Percentiles rank a stretch among this genome's conserved stretches.
phyloP scores from a whole-genome alignment of 257 asterid species.

The Eucommia ulmoides region DNA sequence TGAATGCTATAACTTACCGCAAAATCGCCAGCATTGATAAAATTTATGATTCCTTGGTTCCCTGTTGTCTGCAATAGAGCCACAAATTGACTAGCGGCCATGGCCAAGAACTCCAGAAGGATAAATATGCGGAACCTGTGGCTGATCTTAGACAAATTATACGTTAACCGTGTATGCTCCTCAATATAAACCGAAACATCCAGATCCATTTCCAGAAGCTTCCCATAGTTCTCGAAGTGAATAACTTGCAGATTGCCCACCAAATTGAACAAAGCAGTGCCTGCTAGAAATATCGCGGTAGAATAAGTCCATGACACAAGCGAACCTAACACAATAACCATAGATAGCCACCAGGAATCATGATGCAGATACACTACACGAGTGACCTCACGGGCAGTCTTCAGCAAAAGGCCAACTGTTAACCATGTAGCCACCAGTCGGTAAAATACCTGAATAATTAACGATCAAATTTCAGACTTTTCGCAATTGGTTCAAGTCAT shows the following conservation, averaged over 20 bases:
- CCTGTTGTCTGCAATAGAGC: constrained; percentile 61
- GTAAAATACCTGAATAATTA: no score
- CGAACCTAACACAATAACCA: constrained; percentile 34
- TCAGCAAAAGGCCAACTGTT: constrained; percentile 54
- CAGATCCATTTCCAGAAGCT: constrained; percentile 57
- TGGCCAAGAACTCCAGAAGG: constrained; percentile 55
- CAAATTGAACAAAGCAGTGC: constrained; percentile 49
- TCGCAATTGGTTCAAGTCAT: no score
- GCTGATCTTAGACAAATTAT: constrained; percentile 70
- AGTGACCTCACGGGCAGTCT: constrained; percentile 53
- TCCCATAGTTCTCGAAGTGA: constrained; percentile 73
- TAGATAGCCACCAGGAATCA: constrained; percentile 60
- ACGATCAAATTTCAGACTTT: no score
- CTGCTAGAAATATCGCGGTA: constrained; percentile 40
- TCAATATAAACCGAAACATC: constrained; percentile 43
- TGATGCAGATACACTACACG: constrained; percentile 44
- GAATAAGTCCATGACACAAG: constrained; percentile 53
- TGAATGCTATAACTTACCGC: no score
- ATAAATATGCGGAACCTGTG: constrained; percentile 80
- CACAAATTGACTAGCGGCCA: constrained; percentile 58
- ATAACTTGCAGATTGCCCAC: constrained; percentile 74
- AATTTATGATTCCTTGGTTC: constrained; percentile 43
- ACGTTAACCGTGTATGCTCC: constrained; percentile 62
- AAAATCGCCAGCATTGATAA: constrained; percentile 77
- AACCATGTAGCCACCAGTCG: no score